Evolutionary conservation across 768 basidiomycete genomes (phyloP).

Genomic region (Lactifluus echinatus): DNA sequence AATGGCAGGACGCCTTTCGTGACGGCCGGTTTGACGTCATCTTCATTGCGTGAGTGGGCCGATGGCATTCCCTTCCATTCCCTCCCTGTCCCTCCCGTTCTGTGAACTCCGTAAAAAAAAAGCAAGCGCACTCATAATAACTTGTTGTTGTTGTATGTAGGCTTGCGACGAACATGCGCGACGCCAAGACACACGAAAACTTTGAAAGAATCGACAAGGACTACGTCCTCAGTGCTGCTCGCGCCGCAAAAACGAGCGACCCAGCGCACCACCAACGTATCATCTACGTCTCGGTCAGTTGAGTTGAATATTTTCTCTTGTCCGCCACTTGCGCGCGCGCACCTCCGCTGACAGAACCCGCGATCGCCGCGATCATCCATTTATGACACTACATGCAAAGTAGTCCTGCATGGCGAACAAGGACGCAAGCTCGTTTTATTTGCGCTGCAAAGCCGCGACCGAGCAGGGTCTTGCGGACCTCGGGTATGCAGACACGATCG

Average conservation of each 20-base stretch:
- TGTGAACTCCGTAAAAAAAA: too few species aligned
- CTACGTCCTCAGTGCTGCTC: conserved; percentile 51
- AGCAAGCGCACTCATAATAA: too few species aligned
- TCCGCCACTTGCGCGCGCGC: too few species aligned
- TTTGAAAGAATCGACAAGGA: conserved; percentile 75
- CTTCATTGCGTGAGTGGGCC: conserved; percentile 55
- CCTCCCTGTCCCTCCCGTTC: too few species aligned
- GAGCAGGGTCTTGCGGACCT: conserved; percentile 56
- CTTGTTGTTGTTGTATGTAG: conserved; percentile 26
- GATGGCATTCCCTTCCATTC: too few species aligned
- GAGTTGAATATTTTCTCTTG: too few species aligned
- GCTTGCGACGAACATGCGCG: conserved; percentile 54
- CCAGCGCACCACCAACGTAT: conserved; percentile 43
- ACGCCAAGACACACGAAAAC: conserved; percentile 51
- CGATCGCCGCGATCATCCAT: too few species aligned
- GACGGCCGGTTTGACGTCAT: conserved; percentile 64
- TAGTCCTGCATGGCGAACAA: conserved; percentile 37
- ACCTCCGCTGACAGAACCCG: not conserved
- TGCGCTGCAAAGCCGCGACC: conserved; percentile 65
- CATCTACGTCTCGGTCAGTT: conserved; percentile 61
- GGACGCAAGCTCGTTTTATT: conserved; percentile 44
- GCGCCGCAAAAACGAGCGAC: conserved; percentile 55
- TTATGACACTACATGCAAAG: too few species aligned
- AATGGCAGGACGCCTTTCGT: conserved; percentile 35
- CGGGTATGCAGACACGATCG: conserved; percentile 61